A percentile compares a stretch with the other conserved stretches of the same genome.
These are phyloP conservation scores for Lentinus brumalis DNA, from an alignment of 768 basidiomycete species.

Conservation along the genomic window DNA sequence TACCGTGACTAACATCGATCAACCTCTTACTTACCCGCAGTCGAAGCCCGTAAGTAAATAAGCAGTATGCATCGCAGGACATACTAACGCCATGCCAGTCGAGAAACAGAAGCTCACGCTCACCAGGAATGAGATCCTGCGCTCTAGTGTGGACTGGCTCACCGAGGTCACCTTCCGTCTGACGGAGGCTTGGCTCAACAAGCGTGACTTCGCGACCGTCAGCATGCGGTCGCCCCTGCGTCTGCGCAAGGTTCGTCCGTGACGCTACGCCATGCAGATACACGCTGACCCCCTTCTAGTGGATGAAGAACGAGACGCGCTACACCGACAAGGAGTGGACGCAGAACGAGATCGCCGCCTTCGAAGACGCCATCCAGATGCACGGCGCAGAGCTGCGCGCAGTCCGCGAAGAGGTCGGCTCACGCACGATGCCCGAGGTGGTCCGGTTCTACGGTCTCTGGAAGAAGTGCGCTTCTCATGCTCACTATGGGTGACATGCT, in stretches of 20 bases:
- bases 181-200: conserved; percentile 65
- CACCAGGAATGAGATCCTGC: conserved; percentile 52
- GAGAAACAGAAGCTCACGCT: conserved; percentile 65
- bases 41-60: conserved; percentile 13
- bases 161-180: conserved; percentile 74
- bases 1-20: conserved; percentile 1
- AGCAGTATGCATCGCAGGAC: neutral
- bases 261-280: neutral
- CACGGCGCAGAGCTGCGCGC: conserved; percentile 81
- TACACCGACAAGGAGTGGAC: conserved; percentile 76
- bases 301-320: conserved; percentile 68
- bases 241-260: conserved; percentile 58
- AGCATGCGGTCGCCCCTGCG: conserved; percentile 62
- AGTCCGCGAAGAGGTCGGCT: conserved; percentile 72
- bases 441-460: conserved; percentile 85
- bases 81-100: conserved; percentile 43
- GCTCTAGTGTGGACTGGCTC: conserved; percentile 75
- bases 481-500: conserved; percentile 1
- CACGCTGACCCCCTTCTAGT: conserved; percentile 42
- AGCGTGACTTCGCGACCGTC: conserved; percentile 58
- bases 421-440: conserved; percentile 71
- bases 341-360: conserved; percentile 66
- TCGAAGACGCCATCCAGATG: conserved; percentile 73
- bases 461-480: conserved; percentile 64
- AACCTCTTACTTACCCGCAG: conserved; percentile 19